Percentiles rank a stretch among this genome's conserved stretches.
Conservation (phyloP, 1,284 basidiomycete species). For the Xanthoconium separans region DNA sequence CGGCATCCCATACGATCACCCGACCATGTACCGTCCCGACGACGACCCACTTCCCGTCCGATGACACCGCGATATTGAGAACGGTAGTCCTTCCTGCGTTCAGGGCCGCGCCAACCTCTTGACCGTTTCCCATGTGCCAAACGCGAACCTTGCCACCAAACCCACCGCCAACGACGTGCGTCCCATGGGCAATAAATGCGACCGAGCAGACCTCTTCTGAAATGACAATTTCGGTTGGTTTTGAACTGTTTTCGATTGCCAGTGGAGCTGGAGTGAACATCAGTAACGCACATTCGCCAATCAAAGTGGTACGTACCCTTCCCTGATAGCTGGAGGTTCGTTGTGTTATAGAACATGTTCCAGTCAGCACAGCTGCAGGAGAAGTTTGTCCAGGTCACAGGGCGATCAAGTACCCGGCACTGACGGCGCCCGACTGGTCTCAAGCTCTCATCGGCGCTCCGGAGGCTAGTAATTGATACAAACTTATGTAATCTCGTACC, state of each 20-base stretch:
- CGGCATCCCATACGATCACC: constrained; percentile 7
- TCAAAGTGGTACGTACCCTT: neutral
- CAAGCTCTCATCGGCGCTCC: neutral
- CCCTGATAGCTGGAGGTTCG: neutral
- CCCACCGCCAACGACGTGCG: constrained; percentile 6
- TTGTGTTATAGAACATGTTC: neutral
- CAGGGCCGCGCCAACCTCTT: constrained; percentile 7
- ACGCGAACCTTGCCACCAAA: constrained; percentile 4
- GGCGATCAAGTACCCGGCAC: neutral
- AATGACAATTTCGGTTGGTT: neutral
- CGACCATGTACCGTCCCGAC: neutral
- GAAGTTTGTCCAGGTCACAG: neutral
- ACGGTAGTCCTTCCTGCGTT: neutral
- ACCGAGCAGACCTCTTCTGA: constrained; percentile 10
- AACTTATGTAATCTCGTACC: too few relatives aligned
- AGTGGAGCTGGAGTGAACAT: neutral
- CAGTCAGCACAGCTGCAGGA: too few relatives aligned
- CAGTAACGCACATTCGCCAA: neutral
- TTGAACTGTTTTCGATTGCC: neutral
- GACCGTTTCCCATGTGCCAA: constrained; percentile 1
- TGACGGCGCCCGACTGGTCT: neutral
- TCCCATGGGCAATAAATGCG: constrained; percentile 1
- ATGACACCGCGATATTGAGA: constrained; percentile 2
- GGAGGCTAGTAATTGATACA: too few relatives aligned
- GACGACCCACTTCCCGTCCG: constrained; percentile 5